Percentiles rank a stretch among this genome's conserved stretches.
phyloP scores from a whole-genome alignment of 225 moss, liverwort and hornwort genomes.

The Lunularia cruciata region DNA sequence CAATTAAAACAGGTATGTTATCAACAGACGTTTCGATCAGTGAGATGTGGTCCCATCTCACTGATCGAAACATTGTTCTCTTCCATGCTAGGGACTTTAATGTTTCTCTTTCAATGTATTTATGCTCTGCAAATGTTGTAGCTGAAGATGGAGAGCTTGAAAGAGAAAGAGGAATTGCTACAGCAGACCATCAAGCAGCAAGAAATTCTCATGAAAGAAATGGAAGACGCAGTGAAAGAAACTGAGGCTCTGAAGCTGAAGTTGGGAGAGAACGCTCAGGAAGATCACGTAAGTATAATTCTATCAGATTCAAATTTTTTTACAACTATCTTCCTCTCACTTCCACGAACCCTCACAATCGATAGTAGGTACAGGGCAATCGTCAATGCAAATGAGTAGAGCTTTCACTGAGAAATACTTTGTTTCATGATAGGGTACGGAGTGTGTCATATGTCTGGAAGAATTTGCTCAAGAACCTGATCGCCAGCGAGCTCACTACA shows the following conservation, averaged over 20 bases:
- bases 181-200: constrained; percentile 26
- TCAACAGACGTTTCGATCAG: too few relatives aligned
- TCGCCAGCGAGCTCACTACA: constrained; percentile 37
- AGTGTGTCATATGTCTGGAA: constrained; percentile 37
- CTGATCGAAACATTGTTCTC: too few relatives aligned
- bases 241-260: constrained; percentile 28
- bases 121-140: constrained; percentile 6
- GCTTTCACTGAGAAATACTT: neutral
- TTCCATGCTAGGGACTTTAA: neutral
- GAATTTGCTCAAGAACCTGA: constrained; percentile 28
- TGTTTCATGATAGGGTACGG: constrained; percentile 23
- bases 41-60: too few relatives aligned
- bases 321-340: too few relatives aligned
- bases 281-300: constrained; percentile 11
- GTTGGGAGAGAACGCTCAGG: constrained; percentile 7
- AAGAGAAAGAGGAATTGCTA: constrained; percentile 34
- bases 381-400: too few relatives aligned
- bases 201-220: constrained; percentile 34
- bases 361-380: too few relatives aligned
- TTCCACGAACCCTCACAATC: too few relatives aligned
- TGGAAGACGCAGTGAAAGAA: constrained; percentile 36
- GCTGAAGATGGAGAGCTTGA: constrained; percentile 34
- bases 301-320: too few relatives aligned
- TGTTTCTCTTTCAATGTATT: neutral
- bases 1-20: constrained; percentile 29